These are phyloP conservation scores for Chrysophaeum taylorii DNA, from an alignment of 352 stramenopile genomes.

Conservation along the genomic window DNA sequence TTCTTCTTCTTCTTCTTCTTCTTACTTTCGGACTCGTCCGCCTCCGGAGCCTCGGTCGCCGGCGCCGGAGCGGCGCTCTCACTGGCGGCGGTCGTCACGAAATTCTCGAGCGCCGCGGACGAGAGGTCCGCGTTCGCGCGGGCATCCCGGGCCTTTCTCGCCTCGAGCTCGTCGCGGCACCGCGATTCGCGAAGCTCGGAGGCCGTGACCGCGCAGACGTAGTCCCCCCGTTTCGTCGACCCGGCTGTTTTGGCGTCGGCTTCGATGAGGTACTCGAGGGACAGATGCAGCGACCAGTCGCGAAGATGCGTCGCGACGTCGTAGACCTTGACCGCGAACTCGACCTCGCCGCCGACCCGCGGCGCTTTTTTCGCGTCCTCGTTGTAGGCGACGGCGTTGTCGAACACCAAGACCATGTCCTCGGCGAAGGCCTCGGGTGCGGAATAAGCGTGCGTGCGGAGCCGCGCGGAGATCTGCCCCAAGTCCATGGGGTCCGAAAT, in stretches of 20 bases:
- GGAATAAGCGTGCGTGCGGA: not conserved
- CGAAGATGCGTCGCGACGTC: not conserved
- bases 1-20: not conserved
- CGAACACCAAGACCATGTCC: not conserved
- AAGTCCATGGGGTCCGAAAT: not conserved
- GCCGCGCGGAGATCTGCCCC: not conserved
- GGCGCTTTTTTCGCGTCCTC: not conserved
- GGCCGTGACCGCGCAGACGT: no score
- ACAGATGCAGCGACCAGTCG: not conserved
- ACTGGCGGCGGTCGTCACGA: not conserved
- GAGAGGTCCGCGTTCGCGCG: no score
- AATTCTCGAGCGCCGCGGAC: not conserved
- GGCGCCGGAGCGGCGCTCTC: not conserved
- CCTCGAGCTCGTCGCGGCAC: no score
- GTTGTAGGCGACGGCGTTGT: constrained; percentile 2
- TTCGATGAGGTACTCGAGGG: not conserved
- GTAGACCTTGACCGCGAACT: not conserved
- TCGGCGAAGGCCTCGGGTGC: not conserved
- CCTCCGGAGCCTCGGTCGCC: not conserved
- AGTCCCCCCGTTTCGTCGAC: no score
- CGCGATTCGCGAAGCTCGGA: no score
- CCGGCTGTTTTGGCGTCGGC: not conserved
- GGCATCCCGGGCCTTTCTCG: no score
- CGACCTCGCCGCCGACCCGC: not conserved
- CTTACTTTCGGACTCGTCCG: not conserved